Conservation (phyloP, 2,329 filamentous ascomycete species). For the Arachnopeziza araneosa region DNA sequence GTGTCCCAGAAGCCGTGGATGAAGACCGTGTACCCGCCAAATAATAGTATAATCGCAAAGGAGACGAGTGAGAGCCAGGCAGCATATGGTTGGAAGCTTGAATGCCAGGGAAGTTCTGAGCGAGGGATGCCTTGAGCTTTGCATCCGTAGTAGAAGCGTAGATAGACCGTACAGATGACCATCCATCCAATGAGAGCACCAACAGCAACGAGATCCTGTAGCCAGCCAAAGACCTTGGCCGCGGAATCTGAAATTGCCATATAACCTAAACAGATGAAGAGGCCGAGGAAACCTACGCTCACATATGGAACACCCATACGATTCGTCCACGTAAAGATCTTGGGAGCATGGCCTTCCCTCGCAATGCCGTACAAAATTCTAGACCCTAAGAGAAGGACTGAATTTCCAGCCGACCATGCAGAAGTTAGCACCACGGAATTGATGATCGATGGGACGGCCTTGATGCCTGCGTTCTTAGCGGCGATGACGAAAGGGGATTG, state of each 20-base stretch:
- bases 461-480: conserved; percentile 60
- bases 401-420: conserved; percentile 65
- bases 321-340: conserved; percentile 48
- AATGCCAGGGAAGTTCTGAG: conserved; percentile 48
- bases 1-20: conserved; percentile 52
- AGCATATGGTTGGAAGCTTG: conserved; percentile 51
- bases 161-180: conserved; percentile 52
- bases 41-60: conserved; percentile 48
- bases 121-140: conserved; percentile 49
- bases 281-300: conserved; percentile 47
- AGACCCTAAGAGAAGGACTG: conserved; percentile 50
- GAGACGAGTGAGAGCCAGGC: conserved; percentile 46
- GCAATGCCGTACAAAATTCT: conserved; percentile 56
- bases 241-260: conserved; percentile 57
- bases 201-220: conserved; percentile 58
- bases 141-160: conserved; percentile 50
- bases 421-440: conserved; percentile 72
- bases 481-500: conserved; percentile 67
- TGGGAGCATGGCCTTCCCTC: conserved; percentile 49
- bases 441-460: conserved; percentile 64
- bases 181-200: conserved; percentile 62
- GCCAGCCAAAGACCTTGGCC: conserved; percentile 60
- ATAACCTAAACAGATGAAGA: conserved; percentile 62
- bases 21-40: conserved; percentile 61
- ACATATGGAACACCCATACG: conserved; percentile 51